Conservation (phyloP, 2,329 filamentous ascomycete species). For the Colletotrichum truncatum region DNA sequence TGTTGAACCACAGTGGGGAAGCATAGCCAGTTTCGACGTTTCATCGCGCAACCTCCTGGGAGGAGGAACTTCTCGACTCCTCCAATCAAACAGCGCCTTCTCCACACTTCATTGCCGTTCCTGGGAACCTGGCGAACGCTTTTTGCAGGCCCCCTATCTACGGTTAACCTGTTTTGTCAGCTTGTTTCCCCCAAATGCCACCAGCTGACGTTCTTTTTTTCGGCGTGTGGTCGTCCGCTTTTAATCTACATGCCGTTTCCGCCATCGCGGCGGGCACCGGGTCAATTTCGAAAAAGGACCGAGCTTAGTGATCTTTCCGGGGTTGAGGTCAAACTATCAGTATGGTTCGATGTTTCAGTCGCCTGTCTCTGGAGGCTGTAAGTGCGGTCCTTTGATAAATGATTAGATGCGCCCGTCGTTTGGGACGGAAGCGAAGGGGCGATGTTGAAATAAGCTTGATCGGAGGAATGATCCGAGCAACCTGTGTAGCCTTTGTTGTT, state of each 20-base stretch:
- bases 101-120: constrained; percentile 4
- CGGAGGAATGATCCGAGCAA: background rate
- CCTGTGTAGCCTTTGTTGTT: too few species aligned
- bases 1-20: background rate
- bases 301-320: background rate
- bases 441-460: constrained; percentile 3
- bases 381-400: background rate
- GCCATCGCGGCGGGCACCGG: background rate
- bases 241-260: background rate
- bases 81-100: constrained; percentile 18
- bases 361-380: background rate
- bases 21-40: constrained; percentile 10
- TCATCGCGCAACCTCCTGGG: constrained; percentile 20
- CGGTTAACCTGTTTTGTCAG: background rate
- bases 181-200: background rate
- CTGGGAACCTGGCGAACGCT: constrained; percentile 1
- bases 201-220: background rate
- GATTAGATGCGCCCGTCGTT: background rate
- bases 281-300: background rate
- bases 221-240: background rate
- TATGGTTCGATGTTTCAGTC: background rate
- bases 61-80: constrained; percentile 9
- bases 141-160: background rate
- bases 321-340: background rate
- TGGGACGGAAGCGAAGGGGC: background rate